Percentiles rank a stretch among this genome's conserved stretches.
Evolutionary conservation across 2,329 filamentous ascomycete species (phyloP).

Genomic region (Clarireedia paspali): DNA sequence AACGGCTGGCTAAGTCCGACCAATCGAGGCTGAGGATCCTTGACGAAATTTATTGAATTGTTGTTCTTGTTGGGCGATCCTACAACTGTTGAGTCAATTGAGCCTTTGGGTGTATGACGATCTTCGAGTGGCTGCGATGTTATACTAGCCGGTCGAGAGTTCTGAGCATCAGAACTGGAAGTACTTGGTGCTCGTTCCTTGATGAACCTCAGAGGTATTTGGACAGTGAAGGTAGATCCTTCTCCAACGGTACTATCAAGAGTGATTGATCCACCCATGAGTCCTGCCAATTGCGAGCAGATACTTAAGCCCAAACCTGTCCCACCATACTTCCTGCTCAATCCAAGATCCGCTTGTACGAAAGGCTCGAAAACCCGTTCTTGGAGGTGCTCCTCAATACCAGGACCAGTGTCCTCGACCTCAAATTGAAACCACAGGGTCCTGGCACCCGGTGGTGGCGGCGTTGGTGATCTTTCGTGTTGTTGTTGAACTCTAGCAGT

Average conservation of each 20-base stretch:
- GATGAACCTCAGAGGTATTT: conserved; percentile 59
- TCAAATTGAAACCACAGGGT: conserved; percentile 79
- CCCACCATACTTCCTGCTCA: conserved; percentile 85
- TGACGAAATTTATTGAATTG: conserved; percentile 34
- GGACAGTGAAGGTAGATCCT: conserved; percentile 76
- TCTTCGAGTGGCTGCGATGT: conserved; percentile 5
- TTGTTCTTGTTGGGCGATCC: conserved; percentile 16
- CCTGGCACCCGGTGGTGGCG: conserved; percentile 53
- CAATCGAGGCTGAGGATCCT: conserved; percentile 66
- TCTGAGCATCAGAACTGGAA: conserved; percentile 22
- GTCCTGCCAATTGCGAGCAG: conserved; percentile 72
- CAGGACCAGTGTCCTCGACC: conserved; percentile 80
- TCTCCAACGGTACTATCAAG: conserved; percentile 64
- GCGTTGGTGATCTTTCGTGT: conserved; percentile 49
- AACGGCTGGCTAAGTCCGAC: conserved; percentile 80
- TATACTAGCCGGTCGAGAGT: conserved; percentile 22
- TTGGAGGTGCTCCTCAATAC: conserved; percentile 71
- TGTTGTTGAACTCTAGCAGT: conserved; percentile 30
- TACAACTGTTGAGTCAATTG: not conserved
- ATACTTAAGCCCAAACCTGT: conserved; percentile 86
- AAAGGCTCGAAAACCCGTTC: conserved; percentile 88
- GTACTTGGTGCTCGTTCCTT: conserved; percentile 15
- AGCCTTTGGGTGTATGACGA: conserved; percentile 1
- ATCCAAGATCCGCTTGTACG: conserved; percentile 80
- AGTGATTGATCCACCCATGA: conserved; percentile 74